Evolutionary conservation across 805 yeast species (phyloP).

Genomic region (Suhomyces kilbournensis): DNA sequence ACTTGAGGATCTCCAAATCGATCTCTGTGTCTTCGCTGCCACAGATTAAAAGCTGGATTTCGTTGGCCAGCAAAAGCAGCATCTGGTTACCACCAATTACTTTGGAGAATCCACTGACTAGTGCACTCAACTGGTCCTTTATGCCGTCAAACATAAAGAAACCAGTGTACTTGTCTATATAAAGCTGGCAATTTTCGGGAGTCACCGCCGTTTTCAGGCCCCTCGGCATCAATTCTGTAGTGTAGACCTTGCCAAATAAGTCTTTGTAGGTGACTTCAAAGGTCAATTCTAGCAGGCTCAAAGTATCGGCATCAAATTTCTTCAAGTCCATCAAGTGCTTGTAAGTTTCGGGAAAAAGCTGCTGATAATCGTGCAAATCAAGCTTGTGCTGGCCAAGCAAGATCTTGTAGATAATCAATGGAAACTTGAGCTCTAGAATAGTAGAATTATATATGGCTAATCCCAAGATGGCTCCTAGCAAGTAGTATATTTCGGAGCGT

Average conservation of each 20-base stretch:
- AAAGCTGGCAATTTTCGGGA: conserved; percentile 52
- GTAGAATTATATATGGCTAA: conserved; percentile 89
- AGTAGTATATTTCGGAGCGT: conserved; percentile 55
- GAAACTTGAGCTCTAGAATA: conserved; percentile 76
- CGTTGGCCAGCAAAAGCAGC: conserved; percentile 77
- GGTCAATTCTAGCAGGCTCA: conserved; percentile 45
- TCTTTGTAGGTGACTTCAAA: conserved; percentile 65
- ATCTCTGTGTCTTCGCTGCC: conserved; percentile 68
- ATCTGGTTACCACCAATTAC: conserved; percentile 82
- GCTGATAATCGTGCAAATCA: conserved; percentile 60
- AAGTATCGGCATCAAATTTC: conserved; percentile 22
- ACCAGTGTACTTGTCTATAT: conserved; percentile 59
- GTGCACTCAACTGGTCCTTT: conserved; percentile 50
- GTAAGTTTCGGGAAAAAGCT: conserved; percentile 67
- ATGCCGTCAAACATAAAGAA: conserved; percentile 60
- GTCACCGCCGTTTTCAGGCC: conserved; percentile 62
- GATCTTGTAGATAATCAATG: conserved; percentile 73
- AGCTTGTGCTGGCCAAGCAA: conserved; percentile 51
- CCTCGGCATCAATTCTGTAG: conserved; percentile 51
- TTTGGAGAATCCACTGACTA: conserved; percentile 66
- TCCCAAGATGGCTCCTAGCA: conserved; percentile 85
- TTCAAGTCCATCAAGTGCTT: conserved; percentile 30
- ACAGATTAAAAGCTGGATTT: conserved; percentile 71
- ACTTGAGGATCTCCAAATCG: conserved; percentile 63
- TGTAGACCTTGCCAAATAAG: conserved; percentile 40